Conservation (phyloP, 129 eudicot species). For the Artemisia annua region DNA sequence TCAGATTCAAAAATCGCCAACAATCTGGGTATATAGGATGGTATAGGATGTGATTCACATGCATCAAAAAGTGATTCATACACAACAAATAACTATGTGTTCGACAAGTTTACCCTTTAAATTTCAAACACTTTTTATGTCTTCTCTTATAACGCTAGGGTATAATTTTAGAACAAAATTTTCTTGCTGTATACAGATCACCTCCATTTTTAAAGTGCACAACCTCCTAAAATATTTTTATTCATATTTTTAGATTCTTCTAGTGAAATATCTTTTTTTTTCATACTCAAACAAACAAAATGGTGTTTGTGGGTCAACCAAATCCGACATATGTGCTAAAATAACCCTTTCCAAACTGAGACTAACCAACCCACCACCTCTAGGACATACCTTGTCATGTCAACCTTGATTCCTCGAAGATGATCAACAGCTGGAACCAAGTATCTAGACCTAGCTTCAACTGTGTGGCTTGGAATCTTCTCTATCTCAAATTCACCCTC, state of each 20-base stretch:
- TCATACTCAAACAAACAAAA: background rate
- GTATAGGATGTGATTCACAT: too few species aligned
- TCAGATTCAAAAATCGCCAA: too few species aligned
- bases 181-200: too few species aligned
- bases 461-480: conserved; percentile 38
- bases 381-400: conserved; percentile 44
- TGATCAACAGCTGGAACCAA: conserved; percentile 69
- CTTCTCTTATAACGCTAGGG: background rate
- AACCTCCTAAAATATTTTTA: conserved; percentile 8
- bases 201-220: background rate
- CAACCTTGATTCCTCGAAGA: conserved; percentile 48
- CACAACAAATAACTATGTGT: too few species aligned
- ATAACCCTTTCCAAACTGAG: too few species aligned
- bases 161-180: too few species aligned
- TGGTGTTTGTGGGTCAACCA: background rate
- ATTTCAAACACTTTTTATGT: background rate
- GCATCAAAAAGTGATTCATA: too few species aligned
- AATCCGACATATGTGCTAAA: background rate
- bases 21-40: too few species aligned
- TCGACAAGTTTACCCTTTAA: background rate
- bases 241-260: background rate
- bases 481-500: conserved; percentile 81
- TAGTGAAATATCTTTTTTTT: background rate
- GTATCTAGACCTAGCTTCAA: conserved; percentile 69
- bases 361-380: background rate